Base-by-base conservation (phyloP, 179 eudicot genomes). In the Silene coronaria region DNA sequence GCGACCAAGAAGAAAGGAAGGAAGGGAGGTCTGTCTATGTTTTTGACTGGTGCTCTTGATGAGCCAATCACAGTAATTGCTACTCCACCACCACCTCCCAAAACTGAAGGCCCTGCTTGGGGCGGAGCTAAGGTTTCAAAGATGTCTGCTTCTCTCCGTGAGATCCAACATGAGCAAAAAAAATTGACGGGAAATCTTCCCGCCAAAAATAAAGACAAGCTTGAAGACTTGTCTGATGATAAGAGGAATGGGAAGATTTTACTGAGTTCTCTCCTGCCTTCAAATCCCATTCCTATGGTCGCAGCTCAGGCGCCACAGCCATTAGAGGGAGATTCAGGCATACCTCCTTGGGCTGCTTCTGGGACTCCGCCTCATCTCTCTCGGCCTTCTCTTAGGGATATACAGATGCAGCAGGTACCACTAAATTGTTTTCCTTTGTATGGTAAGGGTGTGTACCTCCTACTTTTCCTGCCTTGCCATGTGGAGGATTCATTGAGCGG, bases 1-100 rank as follows among this genome's bases (percentile, higher is more conserved):
- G 63, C 86, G 74, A 83, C 88, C 38, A 95, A 88, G 87, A 95
- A 88, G 88, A 94, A 95, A 76, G 89, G 76, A 58, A 90, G 86
- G 82, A 95, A 92, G 79, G 99, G 99, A 63, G 99, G 99, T 73
- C 92, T 95, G 46, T 92, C 99, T 23, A 87, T 95, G 93, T 95
- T 95, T 77, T 73, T 95, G 71, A 92, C 82, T 63, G 99, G 99
- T 12, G 97, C 81, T 65, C 97, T 95, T 73, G 99, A 95, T 67
- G 88, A 88, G 75, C 77, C 80, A 62, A 83, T 84, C n/a, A 82
- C 86, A 30, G 76, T 70, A 75, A 72, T 65, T 63, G 59, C 59
- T 24, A 64, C 77, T 63, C 82, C 91, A n/a, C 89, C 90, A 38
- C 86, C 83, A 12, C 90, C 89, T 28, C 87, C 89, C 69, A 92